Evolutionary conservation across 1,139 yeast genomes (phyloP).

Genomic region (Kodamaea ohmeri): DNA sequence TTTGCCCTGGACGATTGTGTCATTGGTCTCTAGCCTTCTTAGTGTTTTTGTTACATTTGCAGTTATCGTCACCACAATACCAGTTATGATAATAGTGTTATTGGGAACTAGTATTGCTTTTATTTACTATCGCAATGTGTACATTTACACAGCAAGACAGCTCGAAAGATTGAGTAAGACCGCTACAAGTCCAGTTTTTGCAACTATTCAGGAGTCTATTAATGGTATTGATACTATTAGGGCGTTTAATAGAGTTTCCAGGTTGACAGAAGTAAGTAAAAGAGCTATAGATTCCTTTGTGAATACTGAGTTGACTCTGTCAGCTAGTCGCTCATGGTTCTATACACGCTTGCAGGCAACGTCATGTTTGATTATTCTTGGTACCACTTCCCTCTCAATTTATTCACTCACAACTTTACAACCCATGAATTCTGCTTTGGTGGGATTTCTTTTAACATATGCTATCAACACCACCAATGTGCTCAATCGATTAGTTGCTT

Average conservation of each 20-base stretch:
- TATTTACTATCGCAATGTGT: slow-evolving; percentile 28
- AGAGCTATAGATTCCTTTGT: slow-evolving; percentile 21
- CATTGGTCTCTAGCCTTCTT: slow-evolving; percentile 20
- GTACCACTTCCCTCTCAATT: no score
- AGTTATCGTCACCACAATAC: slow-evolving; percentile 32
- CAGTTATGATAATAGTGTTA: slow-evolving; percentile 31
- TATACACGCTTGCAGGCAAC: no score
- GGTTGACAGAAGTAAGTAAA: slow-evolving; percentile 25
- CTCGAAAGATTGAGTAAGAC: slow-evolving; percentile 34
- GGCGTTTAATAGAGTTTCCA: slow-evolving; percentile 30
- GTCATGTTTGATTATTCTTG: no score
- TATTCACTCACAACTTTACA: no score
- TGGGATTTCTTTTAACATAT: no score
- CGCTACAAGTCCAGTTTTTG: slow-evolving; percentile 27
- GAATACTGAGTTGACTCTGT: slow-evolving; percentile 23
- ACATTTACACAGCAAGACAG: slow-evolving; percentile 39
- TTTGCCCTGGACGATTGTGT: slow-evolving; percentile 33
- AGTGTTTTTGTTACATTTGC: slow-evolving; percentile 21
- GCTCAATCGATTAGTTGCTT: no score
- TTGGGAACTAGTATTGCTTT: slow-evolving; percentile 23
- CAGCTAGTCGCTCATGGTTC: slow-evolving; percentile 31
- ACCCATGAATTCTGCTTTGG: no score
- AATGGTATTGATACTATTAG: slow-evolving; percentile 37
- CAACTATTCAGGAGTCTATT: slow-evolving; percentile 25
- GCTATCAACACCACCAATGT: no score